Evolutionary conservation across 306 rosid genomes (phyloP).

Genomic region (Cajanus cajan): DNA sequence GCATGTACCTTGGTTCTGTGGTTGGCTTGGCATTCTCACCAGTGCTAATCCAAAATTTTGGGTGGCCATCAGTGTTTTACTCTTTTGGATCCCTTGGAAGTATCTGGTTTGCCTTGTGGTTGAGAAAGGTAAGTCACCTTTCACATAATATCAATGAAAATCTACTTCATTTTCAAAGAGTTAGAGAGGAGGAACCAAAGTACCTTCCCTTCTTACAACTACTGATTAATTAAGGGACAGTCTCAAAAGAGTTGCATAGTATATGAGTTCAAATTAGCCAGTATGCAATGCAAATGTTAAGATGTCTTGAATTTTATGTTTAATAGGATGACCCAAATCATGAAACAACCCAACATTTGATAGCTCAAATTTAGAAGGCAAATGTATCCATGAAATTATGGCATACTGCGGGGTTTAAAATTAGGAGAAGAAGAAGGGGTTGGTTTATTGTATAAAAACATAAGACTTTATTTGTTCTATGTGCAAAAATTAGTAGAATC

Average conservation of each 20-base stretch:
- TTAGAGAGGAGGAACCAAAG: conserved; percentile 7
- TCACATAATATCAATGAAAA: conserved; percentile 13
- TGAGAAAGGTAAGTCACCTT: conserved; percentile 55
- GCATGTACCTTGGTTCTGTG: conserved; percentile 99
- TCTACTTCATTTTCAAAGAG: neutral
- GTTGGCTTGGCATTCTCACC: conserved; percentile 86
- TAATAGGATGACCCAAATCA: too few species aligned
- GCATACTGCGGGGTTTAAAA: too few species aligned
- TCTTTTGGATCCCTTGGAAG: conserved; percentile 95
- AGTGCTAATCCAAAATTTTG: conserved; percentile 63
- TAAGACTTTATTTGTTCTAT: too few species aligned
- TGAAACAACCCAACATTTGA: too few species aligned
- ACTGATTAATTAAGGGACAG: neutral
- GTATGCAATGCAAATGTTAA: neutral
- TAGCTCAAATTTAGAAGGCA: too few species aligned
- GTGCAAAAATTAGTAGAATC: too few species aligned
- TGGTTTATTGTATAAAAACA: too few species aligned
- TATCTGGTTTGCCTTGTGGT: conserved; percentile 88
- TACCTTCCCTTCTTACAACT: neutral
- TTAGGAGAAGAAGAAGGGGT: too few species aligned
- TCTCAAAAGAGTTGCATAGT: conserved; percentile 21
- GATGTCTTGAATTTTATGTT: too few species aligned
- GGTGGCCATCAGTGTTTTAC: conserved; percentile 97
- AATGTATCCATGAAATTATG: too few species aligned
- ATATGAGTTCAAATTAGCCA: neutral